Evolutionary conservation across 345 rosid genomes (phyloP), one percentile per base, ranked within the genome.

Genomic region (Toxicodendron radicans): DNA sequence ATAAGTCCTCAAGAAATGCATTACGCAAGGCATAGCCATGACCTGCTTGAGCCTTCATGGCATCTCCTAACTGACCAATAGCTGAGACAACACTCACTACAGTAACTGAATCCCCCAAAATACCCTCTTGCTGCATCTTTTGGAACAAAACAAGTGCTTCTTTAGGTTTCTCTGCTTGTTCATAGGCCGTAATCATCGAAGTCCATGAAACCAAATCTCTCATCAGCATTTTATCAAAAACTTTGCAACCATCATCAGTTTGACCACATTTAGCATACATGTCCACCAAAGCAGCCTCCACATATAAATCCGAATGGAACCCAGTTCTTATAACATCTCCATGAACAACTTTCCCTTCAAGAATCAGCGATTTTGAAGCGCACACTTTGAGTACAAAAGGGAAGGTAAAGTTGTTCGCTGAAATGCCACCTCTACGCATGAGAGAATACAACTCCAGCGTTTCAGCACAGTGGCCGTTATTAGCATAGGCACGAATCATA

Each of bases 181-280:
- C 79, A 66, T 68, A 79, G 16, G 73, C 87, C 6, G 90, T 81
- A 24, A 85, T 74, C 87, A 85, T 85, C 20, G 78, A 45, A 43
- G 86, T 87, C 88, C 90, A 83, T 73, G 81, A 81, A 79, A 87
- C 83, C 70, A 83, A 66, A 83, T 82, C 87, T 59, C 79, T 83
- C 43, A 27, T 11, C 18, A 76, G 52, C 87, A 87, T 87, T 87
- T 81, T 72, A 63, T 84, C 86, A 51, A 84, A 83, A 17, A 84
- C 57, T 83, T 77, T 77, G 72, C 75, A 67, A 52, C 61, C 82
- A 69, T 75, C 82, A 43, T 43, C 76, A 18, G 73, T 79, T 58
- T 41, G 68, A 20, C 82, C 82, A 57, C 82, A 76, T 63, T 82
- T 84, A 4, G 81, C 76, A 27, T 86, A 77, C 90, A 86, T 79